Evolutionary conservation across 257 asterid genomes (phyloP).

Genomic region (Nicotiana tabacum): DNA sequence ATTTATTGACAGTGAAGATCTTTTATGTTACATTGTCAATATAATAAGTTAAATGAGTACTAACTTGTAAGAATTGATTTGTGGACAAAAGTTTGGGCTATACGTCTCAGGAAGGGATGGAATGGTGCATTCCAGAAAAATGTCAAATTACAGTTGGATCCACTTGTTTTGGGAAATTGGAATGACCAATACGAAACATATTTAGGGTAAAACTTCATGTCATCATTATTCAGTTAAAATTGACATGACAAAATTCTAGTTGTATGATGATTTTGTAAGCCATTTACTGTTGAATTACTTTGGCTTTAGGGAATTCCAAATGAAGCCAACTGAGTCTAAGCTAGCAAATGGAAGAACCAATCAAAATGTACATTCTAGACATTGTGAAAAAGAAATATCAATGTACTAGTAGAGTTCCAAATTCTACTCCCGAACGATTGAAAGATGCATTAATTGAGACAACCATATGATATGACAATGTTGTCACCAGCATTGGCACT

Average conservation of each 20-base stretch:
- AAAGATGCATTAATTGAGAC: not conserved
- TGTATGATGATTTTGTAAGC: not conserved
- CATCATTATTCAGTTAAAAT: not conserved
- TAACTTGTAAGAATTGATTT: not conserved
- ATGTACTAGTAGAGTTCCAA: not conserved
- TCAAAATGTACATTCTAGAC: not conserved
- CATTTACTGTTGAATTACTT: conserved; percentile 1
- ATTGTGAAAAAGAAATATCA: not conserved
- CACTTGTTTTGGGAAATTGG: not conserved
- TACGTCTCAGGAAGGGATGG: not conserved
- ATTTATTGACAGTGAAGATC: not conserved
- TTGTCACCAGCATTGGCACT: not conserved
- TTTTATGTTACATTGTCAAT: not conserved
- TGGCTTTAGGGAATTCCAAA: not conserved
- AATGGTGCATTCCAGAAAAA: not conserved
- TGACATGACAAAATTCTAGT: not conserved
- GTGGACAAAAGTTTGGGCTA: not conserved
- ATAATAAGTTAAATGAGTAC: not conserved
- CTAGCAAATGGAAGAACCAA: not conserved
- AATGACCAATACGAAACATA: not conserved
- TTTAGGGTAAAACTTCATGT: not conserved
- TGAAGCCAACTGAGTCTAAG: not conserved
- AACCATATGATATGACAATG: not conserved
- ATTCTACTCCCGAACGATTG: not conserved
- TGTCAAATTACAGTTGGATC: not conserved